Evolutionary conservation across 805 yeast species (phyloP), one percentile per base, ranked within the genome.

Genomic region (Monosporozyma yasuniensis): DNA sequence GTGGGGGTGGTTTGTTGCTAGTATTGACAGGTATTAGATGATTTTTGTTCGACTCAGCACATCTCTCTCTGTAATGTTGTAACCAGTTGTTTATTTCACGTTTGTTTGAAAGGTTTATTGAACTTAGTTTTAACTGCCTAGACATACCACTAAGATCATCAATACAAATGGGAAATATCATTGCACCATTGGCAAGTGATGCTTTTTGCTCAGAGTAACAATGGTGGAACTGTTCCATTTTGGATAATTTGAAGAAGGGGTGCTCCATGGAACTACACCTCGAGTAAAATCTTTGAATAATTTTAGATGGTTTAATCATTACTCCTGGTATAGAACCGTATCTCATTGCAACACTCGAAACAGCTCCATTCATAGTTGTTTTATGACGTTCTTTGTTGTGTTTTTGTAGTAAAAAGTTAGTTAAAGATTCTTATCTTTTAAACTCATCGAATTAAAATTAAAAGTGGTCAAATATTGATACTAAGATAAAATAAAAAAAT

Each of bases 191-290:
- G 14, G 58, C 46, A 21, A 63, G 42, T 3, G 49, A 23, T 2
- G 63, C 60, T 6, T 53, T 47, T 11, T 32, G 42, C 46, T 60
- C 61, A 14, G 53, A 48, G 14, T 51, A 51, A 46, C 65, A 62
- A n/a, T 59, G 43, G 14, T 48, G 39, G 18, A 63, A 56, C 42
- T 56, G 56, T 43, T 64, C 67, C 8, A 54, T 38, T 4, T 49
- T 27, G 25, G 56, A 53, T 12, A 63, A 61, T 11, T 44, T 47
- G 47, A 63, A 65, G 49, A 61, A 63, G 8, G 67, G 63, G 46
- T 65, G 67, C 3, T 56, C 47, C 3, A 58, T 50, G 27, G 35
- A 32, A 16, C 35, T n/a, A 32, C 16, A 4, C 56, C 54, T 14
- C 47, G 48, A 5, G 60, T 51, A 25, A 27, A 37, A 28, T 25